These are phyloP conservation scores for Suhomyces pyralidae DNA, from an alignment of 805 yeast genomes.

Conservation along the genomic window DNA sequence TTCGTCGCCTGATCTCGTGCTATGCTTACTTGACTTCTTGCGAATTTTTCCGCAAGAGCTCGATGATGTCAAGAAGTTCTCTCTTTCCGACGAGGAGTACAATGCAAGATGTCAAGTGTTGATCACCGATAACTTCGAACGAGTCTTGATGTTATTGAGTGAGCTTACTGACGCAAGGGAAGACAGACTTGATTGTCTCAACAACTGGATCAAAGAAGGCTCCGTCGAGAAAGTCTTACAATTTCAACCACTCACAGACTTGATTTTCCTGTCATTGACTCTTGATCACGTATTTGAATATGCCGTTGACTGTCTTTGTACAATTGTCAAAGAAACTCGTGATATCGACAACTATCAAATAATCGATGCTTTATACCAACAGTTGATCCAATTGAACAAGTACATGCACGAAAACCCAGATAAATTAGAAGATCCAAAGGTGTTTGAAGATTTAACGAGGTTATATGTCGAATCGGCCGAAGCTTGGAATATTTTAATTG, in stretches of 20 bases:
- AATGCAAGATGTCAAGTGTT: slow-evolving; percentile 59
- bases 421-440: slow-evolving; percentile 59
- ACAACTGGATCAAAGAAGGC: slow-evolving; percentile 88
- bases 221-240: slow-evolving; percentile 68
- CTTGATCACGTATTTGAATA: slow-evolving; percentile 74
- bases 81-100: slow-evolving; percentile 80
- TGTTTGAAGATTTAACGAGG: slow-evolving; percentile 66
- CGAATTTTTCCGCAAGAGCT: slow-evolving; percentile 91
- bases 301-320: slow-evolving; percentile 81
- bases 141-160: slow-evolving; percentile 62
- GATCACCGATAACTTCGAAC: slow-evolving; percentile 62
- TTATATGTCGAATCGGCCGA: slow-evolving; percentile 91
- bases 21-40: slow-evolving; percentile 69
- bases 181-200: slow-evolving; percentile 64
- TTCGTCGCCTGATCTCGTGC: slow-evolving; percentile 31
- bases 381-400: slow-evolving; percentile 60
- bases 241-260: slow-evolving; percentile 58
- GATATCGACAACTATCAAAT: slow-evolving; percentile 65
- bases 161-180: slow-evolving; percentile 33
- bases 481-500: slow-evolving; percentile 87
- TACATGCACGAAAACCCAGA: slow-evolving; percentile 34
- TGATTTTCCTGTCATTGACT: slow-evolving; percentile 60
- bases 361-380: slow-evolving; percentile 64
- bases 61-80: slow-evolving; percentile 69
- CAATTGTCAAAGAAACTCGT: slow-evolving; percentile 76